These are phyloP conservation scores for Diaporthe sp. DNA, from an alignment of 2,329 filamentous ascomycete genomes.

Conservation along the genomic window DNA sequence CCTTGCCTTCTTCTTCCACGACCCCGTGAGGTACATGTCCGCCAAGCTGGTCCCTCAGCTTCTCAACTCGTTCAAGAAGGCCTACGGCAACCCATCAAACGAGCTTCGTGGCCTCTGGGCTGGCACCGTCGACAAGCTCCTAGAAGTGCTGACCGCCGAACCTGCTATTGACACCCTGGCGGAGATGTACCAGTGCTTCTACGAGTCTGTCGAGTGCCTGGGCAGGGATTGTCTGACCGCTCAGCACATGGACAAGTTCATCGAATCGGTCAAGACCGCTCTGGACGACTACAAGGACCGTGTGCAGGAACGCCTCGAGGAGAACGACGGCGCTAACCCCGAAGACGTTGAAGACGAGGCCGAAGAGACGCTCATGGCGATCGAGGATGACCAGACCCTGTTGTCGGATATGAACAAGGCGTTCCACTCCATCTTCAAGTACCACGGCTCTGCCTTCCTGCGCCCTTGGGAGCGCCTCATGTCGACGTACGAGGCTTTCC, in stretches of 20 bases:
- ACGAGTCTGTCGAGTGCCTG: slow-evolving; percentile 95
- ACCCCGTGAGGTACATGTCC: slow-evolving; percentile 94
- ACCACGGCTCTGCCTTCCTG: slow-evolving; percentile 88
- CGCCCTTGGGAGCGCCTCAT: slow-evolving; percentile 89
- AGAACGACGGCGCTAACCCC: slow-evolving; percentile 78
- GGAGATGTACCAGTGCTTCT: slow-evolving; percentile 99
- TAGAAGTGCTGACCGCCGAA: slow-evolving; percentile 94
- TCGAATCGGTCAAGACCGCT: slow-evolving; percentile 86
- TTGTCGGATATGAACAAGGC: slow-evolving; percentile 99
- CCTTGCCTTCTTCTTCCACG: slow-evolving; percentile 98
- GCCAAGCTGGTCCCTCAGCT: slow-evolving; percentile 95
- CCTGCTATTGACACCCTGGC: slow-evolving; percentile 96
- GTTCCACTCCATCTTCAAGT: slow-evolving; percentile 99
- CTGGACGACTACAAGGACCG: slow-evolving; percentile 94
- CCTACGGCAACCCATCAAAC: slow-evolving; percentile 83
- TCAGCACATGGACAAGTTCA: slow-evolving; percentile 88
- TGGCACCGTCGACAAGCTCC: slow-evolving; percentile 87
- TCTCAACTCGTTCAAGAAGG: slow-evolving; percentile 93
- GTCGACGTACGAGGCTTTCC: slow-evolving; percentile 87
- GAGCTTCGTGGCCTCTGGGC: slow-evolving; percentile 88
- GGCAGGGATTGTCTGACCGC: slow-evolving; percentile 85
- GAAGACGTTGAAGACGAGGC: slow-evolving; percentile 91
- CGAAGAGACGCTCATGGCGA: slow-evolving; percentile 88
- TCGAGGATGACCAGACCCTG: slow-evolving; percentile 97
- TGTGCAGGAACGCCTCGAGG: slow-evolving; percentile 85